These are phyloP conservation scores for Solanum lignicaule DNA, from an alignment of 257 asterid genomes.

Conservation along the genomic window DNA sequence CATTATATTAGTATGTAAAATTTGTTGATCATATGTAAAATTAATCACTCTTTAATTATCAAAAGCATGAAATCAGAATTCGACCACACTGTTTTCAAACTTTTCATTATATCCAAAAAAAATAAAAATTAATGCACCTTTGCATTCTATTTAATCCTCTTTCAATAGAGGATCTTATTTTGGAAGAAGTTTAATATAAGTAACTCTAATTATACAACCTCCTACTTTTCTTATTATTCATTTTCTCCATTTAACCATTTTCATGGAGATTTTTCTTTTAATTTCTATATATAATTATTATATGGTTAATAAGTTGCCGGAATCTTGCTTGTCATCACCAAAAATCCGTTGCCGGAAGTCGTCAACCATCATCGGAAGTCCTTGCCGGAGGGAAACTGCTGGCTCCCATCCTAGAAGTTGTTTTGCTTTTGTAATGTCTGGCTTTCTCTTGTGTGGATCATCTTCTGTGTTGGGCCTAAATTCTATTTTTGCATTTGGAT, in stretches of 20 bases:
- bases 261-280: neutral
- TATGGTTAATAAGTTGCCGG: neutral
- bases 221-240: neutral
- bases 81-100: neutral
- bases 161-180: neutral
- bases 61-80: neutral
- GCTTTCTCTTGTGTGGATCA: conserved; percentile 87
- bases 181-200: neutral
- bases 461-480: conserved; percentile 72
- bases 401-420: conserved; percentile 77
- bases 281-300: neutral
- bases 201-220: neutral
- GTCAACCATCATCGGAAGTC: conserved; percentile 74
- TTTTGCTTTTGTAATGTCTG: conserved; percentile 80
- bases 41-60: neutral
- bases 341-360: conserved; percentile 73
- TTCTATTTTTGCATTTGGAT: conserved; percentile 69
- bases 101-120: neutral
- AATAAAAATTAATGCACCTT: neutral
- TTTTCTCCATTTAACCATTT: neutral
- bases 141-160: neutral
- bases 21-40: neutral
- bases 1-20: neutral
- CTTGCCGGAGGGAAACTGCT: conserved; percentile 49
- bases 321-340: conserved; percentile 7